These are phyloP conservation scores for Penicillium herquei DNA, from an alignment of 495 filamentous ascomycete genomes.

Conservation along the genomic window DNA sequence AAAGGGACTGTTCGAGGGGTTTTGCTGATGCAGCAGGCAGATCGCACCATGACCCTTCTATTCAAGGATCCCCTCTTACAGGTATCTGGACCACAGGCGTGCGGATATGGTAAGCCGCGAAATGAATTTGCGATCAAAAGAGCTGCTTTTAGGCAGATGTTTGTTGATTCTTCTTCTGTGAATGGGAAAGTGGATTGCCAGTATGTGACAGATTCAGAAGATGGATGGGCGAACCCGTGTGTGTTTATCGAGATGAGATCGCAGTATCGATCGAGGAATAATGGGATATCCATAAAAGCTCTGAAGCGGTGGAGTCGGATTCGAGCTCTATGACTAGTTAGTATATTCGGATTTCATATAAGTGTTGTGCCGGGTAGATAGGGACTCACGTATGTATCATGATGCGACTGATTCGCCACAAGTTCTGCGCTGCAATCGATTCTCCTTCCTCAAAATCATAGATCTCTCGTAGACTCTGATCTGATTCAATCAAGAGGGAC, in stretches of 20 bases:
- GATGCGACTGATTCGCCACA: slow-evolving; percentile 22
- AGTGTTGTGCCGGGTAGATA: not conserved
- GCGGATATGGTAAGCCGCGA: slow-evolving; percentile 39
- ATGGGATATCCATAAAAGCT: slow-evolving; percentile 49
- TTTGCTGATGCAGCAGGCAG: slow-evolving; percentile 7
- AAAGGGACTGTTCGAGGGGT: slow-evolving; percentile 47
- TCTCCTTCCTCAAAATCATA: slow-evolving; percentile 12
- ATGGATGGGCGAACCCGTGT: slow-evolving; percentile 2
- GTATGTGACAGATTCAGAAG: slow-evolving; percentile 12
- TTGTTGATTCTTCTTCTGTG: slow-evolving; percentile 43
- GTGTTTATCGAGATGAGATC: slow-evolving; percentile 42
- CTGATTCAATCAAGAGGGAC: slow-evolving; percentile 13
- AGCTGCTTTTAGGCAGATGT: slow-evolving; percentile 45
- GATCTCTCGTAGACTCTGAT: slow-evolving; percentile 12
- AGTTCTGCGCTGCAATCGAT: slow-evolving; percentile 13
- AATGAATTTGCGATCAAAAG: slow-evolving; percentile 43
- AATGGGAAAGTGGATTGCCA: slow-evolving; percentile 36
- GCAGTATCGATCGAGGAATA: slow-evolving; percentile 50
- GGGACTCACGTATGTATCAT: slow-evolving; percentile 17
- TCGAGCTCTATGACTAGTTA: slow-evolving; percentile 33
- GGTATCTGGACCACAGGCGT: slow-evolving; percentile 13
- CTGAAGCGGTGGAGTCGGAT: slow-evolving; percentile 51
- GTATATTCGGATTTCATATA: not conserved
- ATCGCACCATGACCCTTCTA: slow-evolving; percentile 1
- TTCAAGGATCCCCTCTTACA: slow-evolving; percentile 2